Evolutionary conservation across 345 rosid genomes (phyloP), one percentile per base, ranked within the genome.

Genomic region (Raphanus raphanistrum): DNA sequence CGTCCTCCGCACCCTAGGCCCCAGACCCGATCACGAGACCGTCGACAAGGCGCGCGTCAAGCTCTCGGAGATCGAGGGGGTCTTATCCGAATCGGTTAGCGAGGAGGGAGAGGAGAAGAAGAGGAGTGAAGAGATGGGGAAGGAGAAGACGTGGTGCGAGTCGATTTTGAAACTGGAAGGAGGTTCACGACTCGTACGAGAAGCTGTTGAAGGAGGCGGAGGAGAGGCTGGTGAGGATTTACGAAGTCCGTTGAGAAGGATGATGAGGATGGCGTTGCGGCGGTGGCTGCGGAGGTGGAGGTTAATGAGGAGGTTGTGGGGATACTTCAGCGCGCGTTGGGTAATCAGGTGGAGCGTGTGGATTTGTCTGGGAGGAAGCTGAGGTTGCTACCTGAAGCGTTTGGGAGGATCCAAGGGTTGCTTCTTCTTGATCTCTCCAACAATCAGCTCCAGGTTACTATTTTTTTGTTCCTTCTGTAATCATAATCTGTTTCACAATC

Each of bases 1-100:
- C 58, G 70, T 95, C 11, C 94, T 95, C 69, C 89, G 76, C 13
- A 89, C 91, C 74, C 86, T 95, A 2, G 99, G 99, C 2, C 91
- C 93, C 4, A 89, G 98, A 8, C 99, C 99, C 55, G 94, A 90
- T 80, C 99, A 91, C 83, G 97, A 93, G 83, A 45, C 91, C 31
- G 88, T 95, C 6, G 99, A 95, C 81, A 71, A 41, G 21, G 98
- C 99, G 25, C 89, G 81, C 32, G 58, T 78, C 8, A 91, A 83
- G 76, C 85, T 95, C 61, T 64, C 80, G 4, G 92, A 88, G 36
- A 88, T 91, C 76, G 97, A 88, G 4, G 33, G 82, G 2, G 9
- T 15, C 12, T 82, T 92, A 3, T 83, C 90, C 13, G 91, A 88
- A 76, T 86, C 88, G 55, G 86, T 92, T 9, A 96, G 86, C 76